Evolutionary conservation across 2,329 filamentous ascomycete species (phyloP), one percentile per base, ranked within the genome.

Genomic region (Alternaria triticimaculans): DNA sequence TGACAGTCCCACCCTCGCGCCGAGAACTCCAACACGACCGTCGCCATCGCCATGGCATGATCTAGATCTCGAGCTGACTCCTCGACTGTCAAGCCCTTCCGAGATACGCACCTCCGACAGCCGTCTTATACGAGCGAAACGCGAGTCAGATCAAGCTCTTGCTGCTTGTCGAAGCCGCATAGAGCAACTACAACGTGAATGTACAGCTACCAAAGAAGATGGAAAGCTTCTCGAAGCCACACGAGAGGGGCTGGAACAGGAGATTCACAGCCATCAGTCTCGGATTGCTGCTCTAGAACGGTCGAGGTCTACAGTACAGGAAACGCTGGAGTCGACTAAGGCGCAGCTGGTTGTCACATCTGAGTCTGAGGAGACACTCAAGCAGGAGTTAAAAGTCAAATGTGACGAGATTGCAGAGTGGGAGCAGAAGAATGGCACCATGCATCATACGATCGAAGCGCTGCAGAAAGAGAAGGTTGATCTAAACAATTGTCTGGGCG

Each of bases 101-200:
- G 73, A 79, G 15, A 70, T 77, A 46, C 73, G 74, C 8, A 78
- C 77, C 2, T 72, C 73, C 9, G 75, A 80, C 37, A 75, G 74
- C 44, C 76, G 77, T 12, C 65, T 80, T 37, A 76, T 79, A 62
- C 73, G 71, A 49, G 78, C 78, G 23, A 80, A 80, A 59, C 74
- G 71, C 25, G 77, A 79, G 60, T 80, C 78, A 5, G 76, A 80
- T 23, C 76, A 73, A 53, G 78, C 78, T 18, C 73, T 80, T n/a
- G 58, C 73, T 25, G 69, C 73, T 14, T 80, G 78, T 60, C 75
- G 78, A 25, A 71, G 63, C 41, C 70, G 78, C n/a, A 80, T 80
- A 23, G 69, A 72, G 46, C 67, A 75, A 23, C 63, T 80, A 49
- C 76, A 78, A 58, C 65, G 69, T 10, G 76, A 78, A 51, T 78